Conservation (phyloP, 164 flowering plant species). For the Kingdonia uniflora region DNA sequence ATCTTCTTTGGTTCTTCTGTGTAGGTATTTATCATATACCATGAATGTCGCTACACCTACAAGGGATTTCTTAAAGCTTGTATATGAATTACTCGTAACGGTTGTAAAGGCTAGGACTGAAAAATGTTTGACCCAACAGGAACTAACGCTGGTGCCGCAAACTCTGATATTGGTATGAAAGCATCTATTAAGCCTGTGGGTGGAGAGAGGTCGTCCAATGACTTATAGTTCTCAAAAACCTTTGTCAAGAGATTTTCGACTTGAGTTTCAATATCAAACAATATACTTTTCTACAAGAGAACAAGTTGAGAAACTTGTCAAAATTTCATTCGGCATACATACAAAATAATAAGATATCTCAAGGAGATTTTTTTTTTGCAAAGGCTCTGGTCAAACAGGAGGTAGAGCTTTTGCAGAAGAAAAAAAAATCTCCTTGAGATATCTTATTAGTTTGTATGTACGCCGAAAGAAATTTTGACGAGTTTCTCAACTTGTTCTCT, state of each 20-base stretch:
- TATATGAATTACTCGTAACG: slow-evolving; percentile 69
- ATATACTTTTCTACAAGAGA: slow-evolving; percentile 49
- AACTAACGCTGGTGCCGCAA: slow-evolving; percentile 67
- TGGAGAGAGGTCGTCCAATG: slow-evolving; percentile 69
- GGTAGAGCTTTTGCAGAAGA: too few species aligned
- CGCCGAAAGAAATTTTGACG: too few species aligned
- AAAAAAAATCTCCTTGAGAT: too few species aligned
- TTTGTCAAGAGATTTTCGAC: too few species aligned
- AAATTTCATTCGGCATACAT: too few species aligned
- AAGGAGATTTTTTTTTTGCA: too few species aligned
- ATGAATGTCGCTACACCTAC: too few species aligned
- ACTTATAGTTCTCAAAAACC: too few species aligned
- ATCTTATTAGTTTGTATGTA: too few species aligned
- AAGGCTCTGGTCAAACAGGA: too few species aligned
- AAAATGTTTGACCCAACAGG: slow-evolving; percentile 67
- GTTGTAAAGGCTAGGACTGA: slow-evolving; percentile 57
- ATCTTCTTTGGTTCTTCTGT: slow-evolving; percentile 7
- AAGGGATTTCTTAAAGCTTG: slow-evolving; percentile 78
- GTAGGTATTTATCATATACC: slow-evolving; percentile 80
- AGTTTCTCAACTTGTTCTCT: slow-evolving; percentile 20
- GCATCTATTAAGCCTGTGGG: slow-evolving; percentile 57
- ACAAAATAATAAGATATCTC: too few species aligned
- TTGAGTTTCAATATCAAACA: too few species aligned
- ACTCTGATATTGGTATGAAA: slow-evolving; percentile 41
- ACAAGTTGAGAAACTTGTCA: slow-evolving; percentile 4